Base-by-base conservation (phyloP, 345 rosid species). In the Hypericum androsaemum region DNA sequence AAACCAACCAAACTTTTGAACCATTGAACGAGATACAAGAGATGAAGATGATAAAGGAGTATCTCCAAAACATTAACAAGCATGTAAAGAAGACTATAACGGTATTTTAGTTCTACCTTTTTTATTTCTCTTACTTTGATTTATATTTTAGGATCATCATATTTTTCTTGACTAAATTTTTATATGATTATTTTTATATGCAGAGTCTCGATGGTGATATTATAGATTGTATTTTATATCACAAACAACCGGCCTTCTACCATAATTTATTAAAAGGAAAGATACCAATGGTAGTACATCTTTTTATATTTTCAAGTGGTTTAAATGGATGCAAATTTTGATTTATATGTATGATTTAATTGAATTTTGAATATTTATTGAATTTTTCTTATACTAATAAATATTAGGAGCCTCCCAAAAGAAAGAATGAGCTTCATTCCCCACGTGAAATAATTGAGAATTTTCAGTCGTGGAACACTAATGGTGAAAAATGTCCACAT, bases 201-300 rank as follows among this genome's bases (percentile, higher is more conserved):
- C 85, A 94, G 99, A 94, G 90, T 60, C 77, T 86, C 32, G 86
- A 83, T 59, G 95, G 97, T 48, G 99, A 94, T 74, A 40, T 60
- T 10, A 77, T 94, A 70, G 99, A 83, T 50, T 94, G 99, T 63
- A 83, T 94, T 37, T 44, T 67, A 44, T 58, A 80, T 63, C 90
- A 88, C 69, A 74, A 74, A 10, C 99, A 94, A 56, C 94, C 81
- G 6, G 99, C 97, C 51, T 94, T 88, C 7, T 97, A 94, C 71
- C 95, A 88, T 71, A 87, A 89, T 37, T 58, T 62, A 44, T 61
- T 94, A 57, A 72, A 68, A 45, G 97, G 97, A 22, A 74, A 77
- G 15, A 77, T 50, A 36, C 94, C 95, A 45, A 41, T 77, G 86
- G 98, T 88, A 78, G 10, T 10, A 44, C 13, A 13, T 16, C 53